These are phyloP conservation scores for Ceratocystis eucalypticola DNA, from an alignment of 2,329 filamentous ascomycete genomes.

Conservation along the genomic window DNA sequence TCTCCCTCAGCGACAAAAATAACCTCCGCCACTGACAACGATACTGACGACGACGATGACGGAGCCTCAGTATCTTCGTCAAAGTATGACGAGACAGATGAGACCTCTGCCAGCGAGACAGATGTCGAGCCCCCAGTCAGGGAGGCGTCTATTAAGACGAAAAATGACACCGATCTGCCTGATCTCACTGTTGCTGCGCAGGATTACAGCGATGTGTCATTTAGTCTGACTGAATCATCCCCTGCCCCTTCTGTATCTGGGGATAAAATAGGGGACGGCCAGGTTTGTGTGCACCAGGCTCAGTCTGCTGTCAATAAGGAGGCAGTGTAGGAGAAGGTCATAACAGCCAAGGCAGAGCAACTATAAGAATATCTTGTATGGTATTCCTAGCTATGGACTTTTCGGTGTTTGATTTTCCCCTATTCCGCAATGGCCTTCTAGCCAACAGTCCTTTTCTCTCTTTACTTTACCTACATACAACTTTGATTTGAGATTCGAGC, in stretches of 20 bases:
- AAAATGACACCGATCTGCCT: slow-evolving; percentile 7
- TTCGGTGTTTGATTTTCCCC: neutral
- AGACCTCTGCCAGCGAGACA: slow-evolving; percentile 9
- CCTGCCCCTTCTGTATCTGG: slow-evolving; percentile 5
- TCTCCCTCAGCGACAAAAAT: neutral
- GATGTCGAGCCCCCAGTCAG: slow-evolving; percentile 14
- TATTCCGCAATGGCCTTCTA: neutral
- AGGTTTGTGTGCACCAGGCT: neutral
- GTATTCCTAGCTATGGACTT: neutral
- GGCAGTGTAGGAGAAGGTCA: neutral
- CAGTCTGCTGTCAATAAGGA: neutral
- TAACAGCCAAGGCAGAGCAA: neutral
- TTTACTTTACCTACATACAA: too few species aligned
- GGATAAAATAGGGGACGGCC: neutral
- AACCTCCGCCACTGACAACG: neutral
- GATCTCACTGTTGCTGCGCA: slow-evolving; percentile 5
- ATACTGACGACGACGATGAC: neutral
- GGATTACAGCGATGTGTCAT: slow-evolving; percentile 17
- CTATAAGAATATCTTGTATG: neutral
- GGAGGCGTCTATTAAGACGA: neutral
- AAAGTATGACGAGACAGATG: slow-evolving; percentile 11
- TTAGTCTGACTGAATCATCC: slow-evolving; percentile 13
- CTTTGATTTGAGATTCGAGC: too few species aligned
- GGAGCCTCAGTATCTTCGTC: slow-evolving; percentile 5
- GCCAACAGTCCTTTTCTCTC: neutral